Base-by-base conservation (phyloP, 2,329 filamentous ascomycete genomes). In the Aspergillus sp. region DNA sequence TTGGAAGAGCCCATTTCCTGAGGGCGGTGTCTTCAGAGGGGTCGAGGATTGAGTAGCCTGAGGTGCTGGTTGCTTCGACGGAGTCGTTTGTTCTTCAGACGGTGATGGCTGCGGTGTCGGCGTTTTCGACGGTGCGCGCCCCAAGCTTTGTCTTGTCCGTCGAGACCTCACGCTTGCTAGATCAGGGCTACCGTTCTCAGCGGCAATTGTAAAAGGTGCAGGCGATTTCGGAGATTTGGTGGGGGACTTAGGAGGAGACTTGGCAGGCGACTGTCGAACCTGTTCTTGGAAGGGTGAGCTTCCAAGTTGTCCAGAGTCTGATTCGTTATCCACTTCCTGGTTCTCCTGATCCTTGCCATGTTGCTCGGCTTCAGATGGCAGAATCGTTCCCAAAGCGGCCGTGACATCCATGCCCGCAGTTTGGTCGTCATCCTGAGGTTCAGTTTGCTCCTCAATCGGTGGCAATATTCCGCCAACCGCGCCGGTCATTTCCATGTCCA, bases 381-480 rank as follows among this genome's bases (percentile, higher is more conserved):
- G 69, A 44, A 88, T 86, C 7, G 75, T 74, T 7, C 84, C 84
- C 42, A 86, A 71, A 5, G 78, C 80, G 41, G 74, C 74, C 2
- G 84, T 86, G 62, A 86, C 80, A 41, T 86, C 83, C 83, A 87
- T 86, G 1, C 76, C 81, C 62, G 78, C 74, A 1, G 79, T 82
- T 44, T 67, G 59, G 46, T 70, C 70, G 4, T 71, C 69, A 54
- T 57, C 69, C 53, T 54, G 61, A 42, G 49, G 61, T 55, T 70
- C 70, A 9, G 61, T 65, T 49, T 62, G 64, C 53, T 70, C 66
- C 38, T 69, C 65, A 45, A 66, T 66, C 12, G 67, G 59, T 30
- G 65, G 59, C 30, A 73, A 57, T 37, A 73, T 75, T 20, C 70
- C 69, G 48, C 73, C 73, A 54, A 73, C 61, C 20, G 72, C 72